Conservation (phyloP, 768 basidiomycete species). For the Leccinellum rugosiceps region DNA sequence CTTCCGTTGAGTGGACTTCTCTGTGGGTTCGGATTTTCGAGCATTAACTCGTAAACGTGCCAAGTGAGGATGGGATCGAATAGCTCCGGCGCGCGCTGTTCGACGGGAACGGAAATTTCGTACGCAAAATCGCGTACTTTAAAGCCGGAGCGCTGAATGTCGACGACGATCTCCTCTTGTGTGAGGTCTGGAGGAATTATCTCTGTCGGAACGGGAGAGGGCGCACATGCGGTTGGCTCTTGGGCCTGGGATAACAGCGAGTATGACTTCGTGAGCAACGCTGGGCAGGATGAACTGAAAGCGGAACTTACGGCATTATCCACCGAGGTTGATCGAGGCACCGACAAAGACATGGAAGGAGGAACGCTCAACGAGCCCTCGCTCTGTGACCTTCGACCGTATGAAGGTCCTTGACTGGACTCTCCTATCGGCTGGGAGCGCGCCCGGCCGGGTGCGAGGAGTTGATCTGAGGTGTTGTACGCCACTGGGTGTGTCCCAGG, state of each 20-base stretch:
- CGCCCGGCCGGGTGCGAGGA: slow-evolving; percentile 12
- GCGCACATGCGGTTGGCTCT: slow-evolving; percentile 18
- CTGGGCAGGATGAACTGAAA: neutral
- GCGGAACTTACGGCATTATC: slow-evolving; percentile 27
- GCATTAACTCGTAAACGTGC: slow-evolving; percentile 28
- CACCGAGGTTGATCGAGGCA: slow-evolving; percentile 6
- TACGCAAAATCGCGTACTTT: slow-evolving; percentile 33
- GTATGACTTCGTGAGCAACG: slow-evolving; percentile 4
- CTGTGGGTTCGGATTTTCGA: slow-evolving; percentile 17
- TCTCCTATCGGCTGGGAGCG: slow-evolving; percentile 25
- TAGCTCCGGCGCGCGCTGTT: slow-evolving; percentile 22
- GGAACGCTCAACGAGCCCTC: slow-evolving; percentile 14
- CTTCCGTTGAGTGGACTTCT: slow-evolving; percentile 22
- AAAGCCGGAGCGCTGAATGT: slow-evolving; percentile 28
- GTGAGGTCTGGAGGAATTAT: slow-evolving; percentile 33
- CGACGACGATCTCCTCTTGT: slow-evolving; percentile 32
- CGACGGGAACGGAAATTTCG: slow-evolving; percentile 16
- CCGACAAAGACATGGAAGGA: slow-evolving; percentile 9
- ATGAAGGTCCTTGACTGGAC: slow-evolving; percentile 22
- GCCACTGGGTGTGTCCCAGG: slow-evolving; percentile 8
- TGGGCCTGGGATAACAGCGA: slow-evolving; percentile 4
- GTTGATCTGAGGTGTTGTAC: slow-evolving; percentile 3
- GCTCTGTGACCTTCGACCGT: slow-evolving; percentile 25
- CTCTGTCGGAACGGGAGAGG: slow-evolving; percentile 33
- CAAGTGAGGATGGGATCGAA: slow-evolving; percentile 32